These are phyloP conservation scores for Phialemoniopsis sp. DNA, from an alignment of 2,329 filamentous ascomycete species.

Conservation along the genomic window DNA sequence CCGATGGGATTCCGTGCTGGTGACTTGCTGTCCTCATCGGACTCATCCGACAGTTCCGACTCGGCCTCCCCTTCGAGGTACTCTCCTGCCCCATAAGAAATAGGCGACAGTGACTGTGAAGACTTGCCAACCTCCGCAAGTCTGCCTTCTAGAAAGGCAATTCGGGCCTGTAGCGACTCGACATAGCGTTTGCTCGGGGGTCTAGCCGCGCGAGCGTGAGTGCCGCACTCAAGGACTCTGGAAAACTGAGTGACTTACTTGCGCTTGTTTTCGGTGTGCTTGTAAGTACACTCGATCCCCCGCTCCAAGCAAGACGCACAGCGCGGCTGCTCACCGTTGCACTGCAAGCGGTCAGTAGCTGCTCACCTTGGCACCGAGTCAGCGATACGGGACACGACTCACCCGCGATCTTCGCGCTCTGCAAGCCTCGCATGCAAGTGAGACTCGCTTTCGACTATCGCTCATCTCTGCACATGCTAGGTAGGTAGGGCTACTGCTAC, in stretches of 20 bases:
- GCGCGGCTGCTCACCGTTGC: neutral
- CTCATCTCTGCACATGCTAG: no score
- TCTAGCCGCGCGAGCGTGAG: neutral
- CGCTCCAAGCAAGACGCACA: neutral
- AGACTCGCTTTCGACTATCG: neutral
- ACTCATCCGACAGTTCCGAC: no score
- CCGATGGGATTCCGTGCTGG: no score
- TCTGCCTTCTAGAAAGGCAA: neutral
- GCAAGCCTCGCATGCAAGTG: constrained; percentile 1
- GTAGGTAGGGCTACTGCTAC: no score
- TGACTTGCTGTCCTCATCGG: no score
- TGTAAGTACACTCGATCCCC: neutral
- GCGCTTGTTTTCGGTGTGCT: neutral
- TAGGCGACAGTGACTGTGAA: neutral
- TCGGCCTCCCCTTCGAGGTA: no score
- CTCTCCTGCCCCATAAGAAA: no score
- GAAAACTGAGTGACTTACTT: neutral
- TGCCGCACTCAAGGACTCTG: no score
- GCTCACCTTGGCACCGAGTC: no score
- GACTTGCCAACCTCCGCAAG: neutral
- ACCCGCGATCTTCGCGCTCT: neutral
- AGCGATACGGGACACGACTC: no score
- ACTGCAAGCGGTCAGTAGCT: no score
- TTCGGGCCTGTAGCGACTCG: neutral
- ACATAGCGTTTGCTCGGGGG: constrained; percentile 1